phyloP scores from a whole-genome alignment of 805 yeast species.

The Clavispora vitiphila region DNA sequence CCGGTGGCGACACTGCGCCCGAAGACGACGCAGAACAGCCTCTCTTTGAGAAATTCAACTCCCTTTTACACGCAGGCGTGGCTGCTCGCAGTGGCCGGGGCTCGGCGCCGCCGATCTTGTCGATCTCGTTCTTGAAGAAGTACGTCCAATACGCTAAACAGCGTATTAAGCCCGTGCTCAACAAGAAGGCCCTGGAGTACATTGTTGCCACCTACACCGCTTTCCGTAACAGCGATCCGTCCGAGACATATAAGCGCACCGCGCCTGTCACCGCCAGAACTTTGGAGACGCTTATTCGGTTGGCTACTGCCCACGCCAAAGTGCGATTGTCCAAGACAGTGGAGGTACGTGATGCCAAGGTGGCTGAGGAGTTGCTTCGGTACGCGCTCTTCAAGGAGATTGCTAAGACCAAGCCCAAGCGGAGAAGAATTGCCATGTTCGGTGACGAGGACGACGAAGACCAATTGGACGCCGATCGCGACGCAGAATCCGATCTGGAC shows the following conservation, averaged over 20 bases:
- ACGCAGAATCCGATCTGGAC: conserved; percentile 15
- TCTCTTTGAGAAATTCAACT: conserved; percentile 81
- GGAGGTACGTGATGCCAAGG: conserved; percentile 70
- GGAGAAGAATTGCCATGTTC: conserved; percentile 15
- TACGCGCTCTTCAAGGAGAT: conserved; percentile 83
- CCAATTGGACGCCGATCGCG: conserved; percentile 24
- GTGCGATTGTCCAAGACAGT: conserved; percentile 78
- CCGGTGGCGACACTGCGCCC: conserved; percentile 59
- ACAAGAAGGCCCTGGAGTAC: conserved; percentile 70
- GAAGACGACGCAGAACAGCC: conserved; percentile 49
- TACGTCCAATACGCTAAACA: conserved; percentile 92
- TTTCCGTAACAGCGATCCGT: conserved; percentile 65
- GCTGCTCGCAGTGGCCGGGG: conserved; percentile 17
- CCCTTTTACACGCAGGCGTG: conserved; percentile 79
- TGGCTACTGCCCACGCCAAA: conserved; percentile 95
- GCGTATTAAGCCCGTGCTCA: conserved; percentile 75
- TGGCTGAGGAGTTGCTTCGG: conserved; percentile 80
- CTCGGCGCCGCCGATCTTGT: conserved; percentile 36
- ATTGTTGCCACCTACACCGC: conserved; percentile 78
- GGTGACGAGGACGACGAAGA: conserved; percentile 23
- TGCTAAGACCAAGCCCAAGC: conserved; percentile 32
- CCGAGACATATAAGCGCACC: conserved; percentile 63
- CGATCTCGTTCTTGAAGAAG: conserved; percentile 83
- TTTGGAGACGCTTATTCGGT: conserved; percentile 88
- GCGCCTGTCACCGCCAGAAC: conserved; percentile 99